phyloP scores from a whole-genome alignment of 2,329 filamentous ascomycete species.

The Penicillium thymicola region DNA sequence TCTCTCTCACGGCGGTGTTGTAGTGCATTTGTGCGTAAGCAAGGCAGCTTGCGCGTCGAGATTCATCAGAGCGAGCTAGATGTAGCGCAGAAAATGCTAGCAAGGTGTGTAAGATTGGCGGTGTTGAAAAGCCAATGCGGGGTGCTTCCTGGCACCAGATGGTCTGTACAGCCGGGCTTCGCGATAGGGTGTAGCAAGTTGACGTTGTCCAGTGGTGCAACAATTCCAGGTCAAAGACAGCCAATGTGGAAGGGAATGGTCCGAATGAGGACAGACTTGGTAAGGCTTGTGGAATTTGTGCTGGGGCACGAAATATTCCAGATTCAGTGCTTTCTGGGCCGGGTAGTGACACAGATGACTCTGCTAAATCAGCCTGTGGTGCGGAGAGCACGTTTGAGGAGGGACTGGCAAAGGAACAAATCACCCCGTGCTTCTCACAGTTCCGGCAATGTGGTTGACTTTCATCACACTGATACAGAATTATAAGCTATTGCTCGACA shows the following conservation, averaged over 20 bases:
- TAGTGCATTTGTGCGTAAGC: constrained; percentile 40
- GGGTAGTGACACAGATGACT: not conserved
- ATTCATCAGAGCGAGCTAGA: constrained; percentile 43
- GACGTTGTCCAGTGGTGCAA: constrained; percentile 53
- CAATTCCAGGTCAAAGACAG: constrained; percentile 49
- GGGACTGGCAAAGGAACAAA: no score
- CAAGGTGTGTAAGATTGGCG: constrained; percentile 50
- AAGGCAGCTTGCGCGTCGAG: constrained; percentile 41
- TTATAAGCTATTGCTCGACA: no score
- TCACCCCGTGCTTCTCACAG: no score
- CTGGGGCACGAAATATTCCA: not conserved
- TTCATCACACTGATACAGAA: no score
- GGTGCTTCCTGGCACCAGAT: constrained; percentile 36
- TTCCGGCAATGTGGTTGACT: no score
- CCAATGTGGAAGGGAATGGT: constrained; percentile 8
- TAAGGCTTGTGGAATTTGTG: not conserved
- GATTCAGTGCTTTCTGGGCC: not conserved
- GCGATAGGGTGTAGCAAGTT: no score
- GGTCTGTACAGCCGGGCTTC: no score
- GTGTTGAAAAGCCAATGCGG: constrained; percentile 46
- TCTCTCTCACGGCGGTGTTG: constrained; percentile 30
- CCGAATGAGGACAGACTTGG: not conserved
- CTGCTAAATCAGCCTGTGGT: no score
- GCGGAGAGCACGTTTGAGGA: no score
- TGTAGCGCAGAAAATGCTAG: constrained; percentile 51